Conservation (phyloP, 306 rosid species). For the Cicer arietinum region DNA sequence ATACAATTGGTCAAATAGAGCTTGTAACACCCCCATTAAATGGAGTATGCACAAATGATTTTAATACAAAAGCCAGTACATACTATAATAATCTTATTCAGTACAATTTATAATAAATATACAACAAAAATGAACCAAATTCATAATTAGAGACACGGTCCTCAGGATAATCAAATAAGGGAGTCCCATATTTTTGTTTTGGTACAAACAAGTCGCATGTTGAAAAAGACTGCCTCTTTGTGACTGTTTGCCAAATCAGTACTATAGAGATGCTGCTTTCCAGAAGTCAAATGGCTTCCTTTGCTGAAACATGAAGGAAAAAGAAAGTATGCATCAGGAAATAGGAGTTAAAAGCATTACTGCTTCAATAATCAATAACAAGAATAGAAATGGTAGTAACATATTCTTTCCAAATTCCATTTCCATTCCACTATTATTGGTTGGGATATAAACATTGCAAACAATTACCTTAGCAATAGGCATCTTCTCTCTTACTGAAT, state of each 20-base stretch:
- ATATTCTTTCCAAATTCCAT: background rate
- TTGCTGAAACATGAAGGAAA: slow-evolving; percentile 68
- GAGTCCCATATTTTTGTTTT: slow-evolving; percentile 30
- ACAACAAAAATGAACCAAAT: slow-evolving; percentile 13
- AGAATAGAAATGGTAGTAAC: background rate
- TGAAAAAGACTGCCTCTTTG: background rate
- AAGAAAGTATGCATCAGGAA: slow-evolving; percentile 6
- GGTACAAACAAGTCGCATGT: slow-evolving; percentile 19
- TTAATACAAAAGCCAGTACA: background rate
- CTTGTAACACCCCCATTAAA: background rate
- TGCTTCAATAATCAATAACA: background rate
- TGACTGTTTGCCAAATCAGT: slow-evolving; percentile 31
- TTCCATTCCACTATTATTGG: background rate
- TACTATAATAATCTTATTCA: slow-evolving; percentile 9
- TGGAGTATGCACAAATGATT: slow-evolving; percentile 5
- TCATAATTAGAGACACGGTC: slow-evolving; percentile 6
- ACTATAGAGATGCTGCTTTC: slow-evolving; percentile 70
- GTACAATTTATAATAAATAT: background rate
- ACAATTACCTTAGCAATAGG: slow-evolving; percentile 76
- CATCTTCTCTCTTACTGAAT: slow-evolving; percentile 83
- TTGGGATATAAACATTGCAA: slow-evolving; percentile 1
- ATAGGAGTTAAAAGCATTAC: slow-evolving; percentile 11
- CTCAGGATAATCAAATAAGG: slow-evolving; percentile 8
- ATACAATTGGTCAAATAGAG: background rate
- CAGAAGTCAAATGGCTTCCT: slow-evolving; percentile 82